Conservation (phyloP, 768 basidiomycete genomes). For the Symmetrospora coprosmae region DNA sequence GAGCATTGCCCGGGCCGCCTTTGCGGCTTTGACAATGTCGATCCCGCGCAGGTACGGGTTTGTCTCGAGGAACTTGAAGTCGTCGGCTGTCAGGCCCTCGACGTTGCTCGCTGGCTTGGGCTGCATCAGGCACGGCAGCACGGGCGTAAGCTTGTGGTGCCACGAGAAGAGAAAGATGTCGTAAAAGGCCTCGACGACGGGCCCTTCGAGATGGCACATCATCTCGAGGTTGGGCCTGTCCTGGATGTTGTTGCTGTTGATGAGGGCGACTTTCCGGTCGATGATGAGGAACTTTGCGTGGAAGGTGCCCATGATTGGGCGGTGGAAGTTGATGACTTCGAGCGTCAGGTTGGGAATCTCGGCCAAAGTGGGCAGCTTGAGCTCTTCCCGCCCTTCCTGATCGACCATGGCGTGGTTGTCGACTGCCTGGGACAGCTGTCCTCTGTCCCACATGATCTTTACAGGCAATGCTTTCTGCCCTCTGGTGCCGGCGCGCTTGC, state of each 20-base stretch:
- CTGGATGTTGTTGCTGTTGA: constrained; percentile 59
- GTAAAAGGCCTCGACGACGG: constrained; percentile 55
- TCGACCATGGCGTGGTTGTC: constrained; percentile 45
- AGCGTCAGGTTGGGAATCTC: constrained; percentile 52
- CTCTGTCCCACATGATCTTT: constrained; percentile 59
- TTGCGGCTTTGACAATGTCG: constrained; percentile 40
- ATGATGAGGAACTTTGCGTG: constrained; percentile 59
- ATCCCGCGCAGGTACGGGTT: constrained; percentile 41
- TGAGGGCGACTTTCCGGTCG: constrained; percentile 51
- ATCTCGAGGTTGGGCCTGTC: constrained; percentile 43
- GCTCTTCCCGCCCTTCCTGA: constrained; percentile 42
- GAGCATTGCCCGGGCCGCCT: constrained; percentile 38
- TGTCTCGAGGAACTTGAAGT: constrained; percentile 42
- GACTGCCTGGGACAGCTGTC: constrained; percentile 29
- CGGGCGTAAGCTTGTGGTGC: constrained; percentile 32
- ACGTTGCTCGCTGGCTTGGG: constrained; percentile 35
- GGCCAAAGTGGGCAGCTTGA: constrained; percentile 45
- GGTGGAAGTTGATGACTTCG: constrained; percentile 42
- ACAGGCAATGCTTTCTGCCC: constrained; percentile 44
- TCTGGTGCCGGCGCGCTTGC: constrained; percentile 42
- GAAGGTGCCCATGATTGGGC: constrained; percentile 45
- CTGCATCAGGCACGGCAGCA: constrained; percentile 34
- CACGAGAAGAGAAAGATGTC: constrained; percentile 49
- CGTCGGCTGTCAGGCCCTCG: constrained; percentile 15
- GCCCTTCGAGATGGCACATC: constrained; percentile 58